Conservation (phyloP, 768 basidiomycete species). For the Tephrocybe rancida region DNA sequence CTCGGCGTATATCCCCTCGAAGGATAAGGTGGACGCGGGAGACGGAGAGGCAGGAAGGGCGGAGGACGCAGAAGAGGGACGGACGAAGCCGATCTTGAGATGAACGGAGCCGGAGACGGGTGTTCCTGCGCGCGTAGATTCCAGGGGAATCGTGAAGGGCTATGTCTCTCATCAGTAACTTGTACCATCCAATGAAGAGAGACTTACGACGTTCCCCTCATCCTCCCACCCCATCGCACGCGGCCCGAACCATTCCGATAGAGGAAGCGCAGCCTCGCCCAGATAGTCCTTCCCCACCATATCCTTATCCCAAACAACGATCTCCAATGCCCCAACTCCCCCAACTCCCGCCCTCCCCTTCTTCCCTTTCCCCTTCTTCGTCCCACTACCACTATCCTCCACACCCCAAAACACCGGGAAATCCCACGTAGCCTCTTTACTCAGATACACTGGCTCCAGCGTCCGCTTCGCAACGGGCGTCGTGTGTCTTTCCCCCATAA, state of each 20-base stretch:
- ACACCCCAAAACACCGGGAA: slow-evolving; percentile 83
- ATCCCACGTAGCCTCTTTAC: slow-evolving; percentile 85
- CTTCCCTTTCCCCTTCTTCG: no score
- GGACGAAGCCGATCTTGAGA: slow-evolving; percentile 50
- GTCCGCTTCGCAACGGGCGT: slow-evolving; percentile 80
- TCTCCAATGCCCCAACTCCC: slow-evolving; percentile 70
- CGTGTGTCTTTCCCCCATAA: slow-evolving; percentile 58
- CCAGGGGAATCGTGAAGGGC: slow-evolving; percentile 29
- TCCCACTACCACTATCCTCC: slow-evolving; percentile 62
- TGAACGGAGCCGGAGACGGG: slow-evolving; percentile 40
- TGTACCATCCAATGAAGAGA: not conserved
- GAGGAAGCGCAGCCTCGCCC: slow-evolving; percentile 77
- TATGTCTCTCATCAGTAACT: not conserved
- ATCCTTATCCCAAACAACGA: slow-evolving; percentile 95
- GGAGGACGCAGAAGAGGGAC: no score
- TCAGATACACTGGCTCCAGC: slow-evolving; percentile 62
- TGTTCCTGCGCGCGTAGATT: slow-evolving; percentile 44
- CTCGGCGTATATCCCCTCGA: slow-evolving; percentile 63
- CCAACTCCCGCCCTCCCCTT: not conserved
- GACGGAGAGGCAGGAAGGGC: no score
- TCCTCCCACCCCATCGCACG: slow-evolving; percentile 2
- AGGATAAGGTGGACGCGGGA: slow-evolving; percentile 23
- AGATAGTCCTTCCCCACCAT: slow-evolving; percentile 90
- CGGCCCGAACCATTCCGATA: slow-evolving; percentile 79
- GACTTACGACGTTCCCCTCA: slow-evolving; percentile 48